Conservation (phyloP, 441 rosid genomes). For the Capsella rubella region DNA sequence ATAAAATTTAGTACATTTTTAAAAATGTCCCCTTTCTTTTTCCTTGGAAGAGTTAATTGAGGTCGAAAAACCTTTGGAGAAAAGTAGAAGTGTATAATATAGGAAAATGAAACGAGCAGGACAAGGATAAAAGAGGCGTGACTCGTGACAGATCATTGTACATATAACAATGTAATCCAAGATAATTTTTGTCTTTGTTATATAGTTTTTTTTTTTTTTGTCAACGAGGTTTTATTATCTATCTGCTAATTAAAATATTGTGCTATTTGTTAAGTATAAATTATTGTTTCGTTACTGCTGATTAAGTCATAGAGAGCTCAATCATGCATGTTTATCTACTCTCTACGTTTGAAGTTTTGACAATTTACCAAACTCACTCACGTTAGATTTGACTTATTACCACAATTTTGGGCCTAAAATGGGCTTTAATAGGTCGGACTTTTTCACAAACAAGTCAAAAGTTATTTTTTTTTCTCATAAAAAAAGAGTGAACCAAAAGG, state of each 20-base stretch:
- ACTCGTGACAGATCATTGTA: conserved; percentile 11
- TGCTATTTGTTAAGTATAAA: not conserved
- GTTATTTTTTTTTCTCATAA: not conserved
- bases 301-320: conserved; percentile 9
- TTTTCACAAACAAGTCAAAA: not conserved
- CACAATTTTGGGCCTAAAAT: conserved; percentile 13
- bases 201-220: not conserved
- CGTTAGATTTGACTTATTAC: conserved; percentile 22
- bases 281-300: not conserved
- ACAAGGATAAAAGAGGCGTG: conserved; percentile 34
- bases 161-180: conserved; percentile 15
- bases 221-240: conserved; percentile 14
- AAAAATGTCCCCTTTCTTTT: too few relatives aligned
- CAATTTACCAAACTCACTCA: conserved; percentile 10
- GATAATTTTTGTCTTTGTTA: not conserved
- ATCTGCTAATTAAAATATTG: not conserved
- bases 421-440: conserved; percentile 1
- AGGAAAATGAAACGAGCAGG: conserved; percentile 2
- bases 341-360: conserved; percentile 5
- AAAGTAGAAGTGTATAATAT: not conserved
- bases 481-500: not conserved
- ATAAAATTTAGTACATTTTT: too few relatives aligned
- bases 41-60: not conserved
- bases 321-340: not conserved
- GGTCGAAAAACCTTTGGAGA: conserved; percentile 3